Percentiles rank a stretch among this genome's conserved stretches.
Evolutionary conservation across 306 rosid species (phyloP).

Genomic region (Comarum palustre): DNA sequence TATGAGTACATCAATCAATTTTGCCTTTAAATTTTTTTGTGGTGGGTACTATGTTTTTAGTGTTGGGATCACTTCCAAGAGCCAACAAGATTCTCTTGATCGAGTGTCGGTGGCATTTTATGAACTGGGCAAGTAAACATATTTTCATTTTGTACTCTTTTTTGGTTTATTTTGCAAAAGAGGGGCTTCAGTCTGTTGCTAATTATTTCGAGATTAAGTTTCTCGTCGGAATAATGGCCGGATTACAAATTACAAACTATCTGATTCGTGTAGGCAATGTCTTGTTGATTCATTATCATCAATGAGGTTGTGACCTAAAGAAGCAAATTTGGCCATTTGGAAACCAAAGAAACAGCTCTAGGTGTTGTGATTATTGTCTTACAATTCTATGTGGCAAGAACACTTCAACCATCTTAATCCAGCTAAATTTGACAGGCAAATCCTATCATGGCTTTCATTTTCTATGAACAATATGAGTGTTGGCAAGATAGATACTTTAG

Average conservation of each 20-base stretch:
- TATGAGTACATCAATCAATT: not conserved
- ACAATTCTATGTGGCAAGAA: conserved; percentile 14
- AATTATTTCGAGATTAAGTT: not conserved
- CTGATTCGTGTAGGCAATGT: not conserved
- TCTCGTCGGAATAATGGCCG: not conserved
- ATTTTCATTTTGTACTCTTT: not conserved
- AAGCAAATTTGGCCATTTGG: not conserved
- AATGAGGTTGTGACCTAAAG: not conserved
- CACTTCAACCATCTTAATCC: conserved; percentile 15
- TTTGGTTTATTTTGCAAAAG: not conserved
- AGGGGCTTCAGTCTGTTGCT: not conserved
- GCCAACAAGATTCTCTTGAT: not conserved
- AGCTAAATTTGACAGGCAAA: conserved; percentile 9
- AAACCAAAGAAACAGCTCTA: not conserved
- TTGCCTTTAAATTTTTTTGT: not conserved
- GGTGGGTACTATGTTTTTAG: not conserved
- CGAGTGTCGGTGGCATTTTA: conserved; percentile 13
- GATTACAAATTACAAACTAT: not conserved
- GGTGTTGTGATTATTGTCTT: conserved; percentile 7
- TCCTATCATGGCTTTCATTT: conserved; percentile 6
- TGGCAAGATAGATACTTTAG: not conserved
- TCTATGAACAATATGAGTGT: not conserved
- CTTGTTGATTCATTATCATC: not conserved
- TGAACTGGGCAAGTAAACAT: no score
- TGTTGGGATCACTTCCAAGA: not conserved